Percentiles rank a stretch among this genome's conserved stretches.
Conservation (phyloP, 2,329 filamentous ascomycete species). For the Curvularia sp. region DNA sequence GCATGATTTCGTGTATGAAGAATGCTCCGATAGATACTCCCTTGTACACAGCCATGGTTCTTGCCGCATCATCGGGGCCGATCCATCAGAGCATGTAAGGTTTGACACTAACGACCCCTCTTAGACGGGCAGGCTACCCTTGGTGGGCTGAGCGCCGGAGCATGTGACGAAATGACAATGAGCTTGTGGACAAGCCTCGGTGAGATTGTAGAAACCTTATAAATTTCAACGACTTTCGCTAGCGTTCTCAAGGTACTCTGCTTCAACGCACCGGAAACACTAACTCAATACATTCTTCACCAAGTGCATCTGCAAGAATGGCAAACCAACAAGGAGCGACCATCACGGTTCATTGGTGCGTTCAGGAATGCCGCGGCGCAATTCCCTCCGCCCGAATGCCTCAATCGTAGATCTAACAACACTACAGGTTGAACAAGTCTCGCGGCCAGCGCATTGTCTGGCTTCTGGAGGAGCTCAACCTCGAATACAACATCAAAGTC, state of each 20-base stretch:
- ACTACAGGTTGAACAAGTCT: slow-evolving; percentile 77
- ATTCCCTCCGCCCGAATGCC: background rate
- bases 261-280: background rate
- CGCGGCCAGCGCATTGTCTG: slow-evolving; percentile 84
- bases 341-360: slow-evolving; percentile 49
- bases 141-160: slow-evolving; percentile 14
- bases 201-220: background rate
- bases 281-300: background rate
- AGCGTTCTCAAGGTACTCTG: background rate
- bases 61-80: background rate
- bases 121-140: slow-evolving; percentile 9
- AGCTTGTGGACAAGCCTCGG: slow-evolving; percentile 15
- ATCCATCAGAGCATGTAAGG: slow-evolving; percentile 5
- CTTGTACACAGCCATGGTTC: background rate
- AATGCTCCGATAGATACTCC: background rate
- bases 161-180: slow-evolving; percentile 15
- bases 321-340: slow-evolving; percentile 44
- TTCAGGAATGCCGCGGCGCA: background rate
- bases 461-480: slow-evolving; percentile 81
- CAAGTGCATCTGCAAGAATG: slow-evolving; percentile 11
- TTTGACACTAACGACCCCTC: slow-evolving; percentile 12
- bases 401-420: background rate
- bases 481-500: slow-evolving; percentile 80
- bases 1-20: background rate
- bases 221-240: background rate